Percentiles rank a stretch among this genome's conserved stretches.
Evolutionary conservation across 2,329 filamentous ascomycete species (phyloP).

Genomic region (Cordyceps tenuipes): DNA sequence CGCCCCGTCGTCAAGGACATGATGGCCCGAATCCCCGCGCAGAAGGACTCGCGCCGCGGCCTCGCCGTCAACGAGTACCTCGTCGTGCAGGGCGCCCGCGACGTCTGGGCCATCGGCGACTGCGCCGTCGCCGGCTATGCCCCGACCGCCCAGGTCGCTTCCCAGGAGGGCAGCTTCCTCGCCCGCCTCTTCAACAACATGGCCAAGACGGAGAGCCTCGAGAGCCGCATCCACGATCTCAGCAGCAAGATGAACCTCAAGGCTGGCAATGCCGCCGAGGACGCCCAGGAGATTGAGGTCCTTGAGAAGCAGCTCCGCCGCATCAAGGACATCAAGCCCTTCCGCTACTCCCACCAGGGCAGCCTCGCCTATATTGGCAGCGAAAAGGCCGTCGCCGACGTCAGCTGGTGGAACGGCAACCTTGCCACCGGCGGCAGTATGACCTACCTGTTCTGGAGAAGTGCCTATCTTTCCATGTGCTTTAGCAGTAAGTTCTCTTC

Average conservation of each 20-base stretch:
- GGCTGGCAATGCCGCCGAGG: conserved; percentile 58
- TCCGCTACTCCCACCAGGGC: conserved; percentile 97
- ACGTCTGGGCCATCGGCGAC: conserved; percentile 97
- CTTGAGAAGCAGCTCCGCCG: conserved; percentile 80
- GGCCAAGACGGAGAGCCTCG: conserved; percentile 84
- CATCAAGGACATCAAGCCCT: conserved; percentile 91
- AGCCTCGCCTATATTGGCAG: conserved; percentile 96
- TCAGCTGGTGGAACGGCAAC: conserved; percentile 96
- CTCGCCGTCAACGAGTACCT: conserved; percentile 98
- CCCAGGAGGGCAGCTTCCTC: conserved; percentile 92
- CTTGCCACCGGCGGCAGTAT: conserved; percentile 85
- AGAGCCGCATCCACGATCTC: conserved; percentile 65
- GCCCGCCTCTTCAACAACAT: conserved; percentile 97
- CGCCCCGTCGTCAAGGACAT: conserved; percentile 85
- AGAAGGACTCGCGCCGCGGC: conserved; percentile 90
- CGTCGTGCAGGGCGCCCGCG: conserved; percentile 91
- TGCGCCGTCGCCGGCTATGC: conserved; percentile 97
- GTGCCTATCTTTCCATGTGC: conserved; percentile 98
- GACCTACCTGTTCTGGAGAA: conserved; percentile 98
- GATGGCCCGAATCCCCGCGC: conserved; percentile 83
- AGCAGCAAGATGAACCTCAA: conserved; percentile 52
- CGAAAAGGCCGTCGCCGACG: conserved; percentile 95
- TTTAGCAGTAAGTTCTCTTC: conserved; percentile 77
- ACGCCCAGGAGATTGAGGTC: conserved; percentile 67
- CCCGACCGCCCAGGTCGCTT: conserved; percentile 91